A percentile compares a stretch with the other conserved stretches of the same genome.
phyloP scores from a whole-genome alignment of 1,139 yeast species.

The Geotrichum klebahnii region DNA sequence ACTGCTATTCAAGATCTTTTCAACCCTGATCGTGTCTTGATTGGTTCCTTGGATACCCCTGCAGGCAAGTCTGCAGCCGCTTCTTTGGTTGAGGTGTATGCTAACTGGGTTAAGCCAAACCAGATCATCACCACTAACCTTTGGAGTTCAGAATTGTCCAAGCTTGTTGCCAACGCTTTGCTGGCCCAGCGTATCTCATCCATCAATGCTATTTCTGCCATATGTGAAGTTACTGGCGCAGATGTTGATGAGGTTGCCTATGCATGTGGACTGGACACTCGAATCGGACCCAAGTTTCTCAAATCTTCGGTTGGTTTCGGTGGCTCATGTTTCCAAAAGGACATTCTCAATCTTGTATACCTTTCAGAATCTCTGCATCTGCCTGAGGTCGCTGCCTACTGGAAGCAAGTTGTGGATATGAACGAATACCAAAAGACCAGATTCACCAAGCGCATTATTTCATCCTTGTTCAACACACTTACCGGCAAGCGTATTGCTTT shows the following conservation, averaged over 20 bases:
- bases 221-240: slow-evolving; percentile 35
- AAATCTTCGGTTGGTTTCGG: slow-evolving; percentile 35
- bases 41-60: slow-evolving; percentile 32
- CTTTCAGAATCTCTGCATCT: slow-evolving; percentile 33
- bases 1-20: slow-evolving; percentile 32
- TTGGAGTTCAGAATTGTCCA: slow-evolving; percentile 35
- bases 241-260: slow-evolving; percentile 34
- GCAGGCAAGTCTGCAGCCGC: slow-evolving; percentile 32
- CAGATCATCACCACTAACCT: slow-evolving; percentile 33
- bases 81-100: slow-evolving; percentile 31
- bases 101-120: slow-evolving; percentile 33
- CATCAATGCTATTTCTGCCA: slow-evolving; percentile 33
- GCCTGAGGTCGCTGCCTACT: slow-evolving; percentile 35
- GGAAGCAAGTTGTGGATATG: slow-evolving; percentile 35
- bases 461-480: slow-evolving; percentile 31
- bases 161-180: slow-evolving; percentile 35
- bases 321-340: slow-evolving; percentile 35
- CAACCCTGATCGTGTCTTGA: slow-evolving; percentile 33
- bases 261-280: slow-evolving; percentile 34
- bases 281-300: slow-evolving; percentile 34
- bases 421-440: slow-evolving; percentile 34
- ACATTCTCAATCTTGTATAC: slow-evolving; percentile 33
- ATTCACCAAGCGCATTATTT: slow-evolving; percentile 31
- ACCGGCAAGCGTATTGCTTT: slow-evolving; percentile 32
- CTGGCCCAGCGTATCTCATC: slow-evolving; percentile 35